phyloP scores from a whole-genome alignment of 129 eudicot species.

The Helianthus tuberosus region DNA sequence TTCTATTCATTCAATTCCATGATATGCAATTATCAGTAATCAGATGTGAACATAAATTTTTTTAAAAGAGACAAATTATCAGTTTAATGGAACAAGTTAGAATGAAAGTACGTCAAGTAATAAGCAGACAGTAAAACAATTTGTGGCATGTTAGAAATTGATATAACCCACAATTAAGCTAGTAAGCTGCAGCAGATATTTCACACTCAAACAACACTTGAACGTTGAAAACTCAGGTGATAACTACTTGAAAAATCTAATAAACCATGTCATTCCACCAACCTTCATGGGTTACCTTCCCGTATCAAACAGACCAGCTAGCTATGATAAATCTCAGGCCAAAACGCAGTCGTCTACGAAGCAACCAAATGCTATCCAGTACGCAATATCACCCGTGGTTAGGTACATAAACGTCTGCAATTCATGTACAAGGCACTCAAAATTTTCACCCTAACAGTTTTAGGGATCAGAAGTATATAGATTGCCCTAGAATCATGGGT shows the following conservation, averaged over 20 bases:
- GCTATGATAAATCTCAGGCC: conserved; percentile 49
- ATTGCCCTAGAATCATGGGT: background rate
- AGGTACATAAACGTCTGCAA: conserved; percentile 45
- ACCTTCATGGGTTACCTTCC: conserved; percentile 50
- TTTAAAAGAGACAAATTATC: background rate
- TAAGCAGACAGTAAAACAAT: background rate
- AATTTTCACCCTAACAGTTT: conserved; percentile 37
- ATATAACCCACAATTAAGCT: conserved; percentile 3
- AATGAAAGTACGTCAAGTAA: conserved; percentile 7
- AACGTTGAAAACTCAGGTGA: too few relatives aligned
- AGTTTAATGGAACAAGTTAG: background rate
- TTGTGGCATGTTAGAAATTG: background rate
- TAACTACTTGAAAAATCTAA: conserved; percentile 22
- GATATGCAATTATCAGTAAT: conserved; percentile 1
- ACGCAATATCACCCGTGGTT: conserved; percentile 42
- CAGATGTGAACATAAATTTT: background rate
- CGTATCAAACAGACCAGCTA: conserved; percentile 39
- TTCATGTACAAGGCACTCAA: conserved; percentile 60
- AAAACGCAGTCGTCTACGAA: conserved; percentile 40
- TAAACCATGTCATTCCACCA: conserved; percentile 36
- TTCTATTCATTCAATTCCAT: conserved; percentile 23
- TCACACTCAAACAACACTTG: background rate
- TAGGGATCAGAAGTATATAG: conserved; percentile 29
- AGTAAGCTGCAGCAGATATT: conserved; percentile 2
- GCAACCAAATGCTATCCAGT: conserved; percentile 44